A percentile compares a stretch with the other conserved stretches of the same genome.
These are phyloP conservation scores for Porpolomopsis calyptriformis DNA, from an alignment of 768 basidiomycete species.

Conservation along the genomic window DNA sequence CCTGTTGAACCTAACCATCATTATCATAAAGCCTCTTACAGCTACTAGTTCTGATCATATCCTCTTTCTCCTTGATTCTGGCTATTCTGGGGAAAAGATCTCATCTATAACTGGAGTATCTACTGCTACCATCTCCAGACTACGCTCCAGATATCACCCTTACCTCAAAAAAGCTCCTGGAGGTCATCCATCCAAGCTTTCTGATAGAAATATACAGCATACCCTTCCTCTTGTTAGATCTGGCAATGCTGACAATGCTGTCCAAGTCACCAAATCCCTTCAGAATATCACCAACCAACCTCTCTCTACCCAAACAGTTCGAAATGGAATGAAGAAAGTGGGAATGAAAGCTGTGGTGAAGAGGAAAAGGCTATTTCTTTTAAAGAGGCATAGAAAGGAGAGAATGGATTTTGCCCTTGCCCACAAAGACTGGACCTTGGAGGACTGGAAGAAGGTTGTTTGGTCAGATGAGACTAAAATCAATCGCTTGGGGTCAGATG, in stretches of 20 bases:
- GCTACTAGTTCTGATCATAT: neutral
- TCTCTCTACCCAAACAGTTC: no score
- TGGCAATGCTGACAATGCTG: slow-evolving; percentile 7
- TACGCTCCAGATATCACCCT: neutral
- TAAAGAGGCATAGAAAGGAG: slow-evolving; percentile 5
- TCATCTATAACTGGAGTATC: neutral
- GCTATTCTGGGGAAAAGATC: neutral
- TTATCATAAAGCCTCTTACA: neutral
- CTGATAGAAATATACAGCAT: slow-evolving; percentile 5
- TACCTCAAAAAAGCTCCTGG: slow-evolving; percentile 7
- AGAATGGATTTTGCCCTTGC: slow-evolving; percentile 8
- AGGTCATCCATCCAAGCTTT: slow-evolving; percentile 9
- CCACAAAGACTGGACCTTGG: slow-evolving; percentile 14
- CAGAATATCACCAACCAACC: slow-evolving; percentile 8
- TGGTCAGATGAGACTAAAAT: no score
- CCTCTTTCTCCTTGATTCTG: slow-evolving; percentile 1
- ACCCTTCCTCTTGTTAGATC: slow-evolving; percentile 1
- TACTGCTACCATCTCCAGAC: slow-evolving; percentile 5
- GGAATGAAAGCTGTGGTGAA: no score
- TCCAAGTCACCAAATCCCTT: slow-evolving; percentile 8
- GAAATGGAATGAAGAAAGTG: no score
- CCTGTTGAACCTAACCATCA: neutral
- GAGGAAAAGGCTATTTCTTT: slow-evolving; percentile 9
- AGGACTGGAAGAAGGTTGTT: slow-evolving; percentile 1
- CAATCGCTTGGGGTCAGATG: slow-evolving; percentile 8